Conservation (phyloP, 371 early-diverging fungal species). For the Globomyces sp. region DNA sequence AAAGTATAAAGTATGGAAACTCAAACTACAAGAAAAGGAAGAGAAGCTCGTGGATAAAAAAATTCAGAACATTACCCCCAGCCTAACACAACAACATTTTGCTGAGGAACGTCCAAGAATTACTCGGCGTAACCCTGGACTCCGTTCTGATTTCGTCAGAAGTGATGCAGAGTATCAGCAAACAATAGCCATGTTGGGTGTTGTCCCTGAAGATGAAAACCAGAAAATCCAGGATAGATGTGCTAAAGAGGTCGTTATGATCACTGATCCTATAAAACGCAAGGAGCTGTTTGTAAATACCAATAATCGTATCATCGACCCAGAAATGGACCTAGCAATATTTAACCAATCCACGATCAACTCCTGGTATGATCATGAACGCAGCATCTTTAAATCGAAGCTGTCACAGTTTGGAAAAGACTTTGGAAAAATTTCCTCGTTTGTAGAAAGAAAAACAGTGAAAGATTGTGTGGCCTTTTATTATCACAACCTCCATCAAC, state of each 20-base stretch:
- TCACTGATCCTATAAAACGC: slow-evolving; percentile 32
- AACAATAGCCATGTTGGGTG: slow-evolving; percentile 34
- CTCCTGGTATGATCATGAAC: slow-evolving; percentile 80
- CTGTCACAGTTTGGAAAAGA: slow-evolving; percentile 85
- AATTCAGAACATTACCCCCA: too few species aligned
- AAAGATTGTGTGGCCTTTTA: slow-evolving; percentile 87
- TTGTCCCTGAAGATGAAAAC: slow-evolving; percentile 22
- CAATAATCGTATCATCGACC: slow-evolving; percentile 42
- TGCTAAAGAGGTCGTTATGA: slow-evolving; percentile 40
- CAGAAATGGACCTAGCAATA: slow-evolving; percentile 31
- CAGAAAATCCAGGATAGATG: slow-evolving; percentile 15
- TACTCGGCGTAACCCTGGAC: slow-evolving; percentile 12
- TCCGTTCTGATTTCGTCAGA: slow-evolving; percentile 43
- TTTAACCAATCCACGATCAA: slow-evolving; percentile 28
- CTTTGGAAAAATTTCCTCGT: slow-evolving; percentile 81
- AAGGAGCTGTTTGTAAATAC: slow-evolving; percentile 22
- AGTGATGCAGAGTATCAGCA: slow-evolving; percentile 48
- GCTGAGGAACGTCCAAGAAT: slow-evolving; percentile 6
- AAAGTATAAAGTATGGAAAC: too few species aligned
- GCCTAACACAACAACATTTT: too few species aligned
- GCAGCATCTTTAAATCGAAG: slow-evolving; percentile 69
- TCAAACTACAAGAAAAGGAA: too few species aligned
- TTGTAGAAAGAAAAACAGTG: slow-evolving; percentile 74
- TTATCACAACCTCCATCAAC: slow-evolving; percentile 83
- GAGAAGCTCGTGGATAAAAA: too few species aligned